Conservation (phyloP, 306 rosid species). For the Lathyrus oleraceus region DNA sequence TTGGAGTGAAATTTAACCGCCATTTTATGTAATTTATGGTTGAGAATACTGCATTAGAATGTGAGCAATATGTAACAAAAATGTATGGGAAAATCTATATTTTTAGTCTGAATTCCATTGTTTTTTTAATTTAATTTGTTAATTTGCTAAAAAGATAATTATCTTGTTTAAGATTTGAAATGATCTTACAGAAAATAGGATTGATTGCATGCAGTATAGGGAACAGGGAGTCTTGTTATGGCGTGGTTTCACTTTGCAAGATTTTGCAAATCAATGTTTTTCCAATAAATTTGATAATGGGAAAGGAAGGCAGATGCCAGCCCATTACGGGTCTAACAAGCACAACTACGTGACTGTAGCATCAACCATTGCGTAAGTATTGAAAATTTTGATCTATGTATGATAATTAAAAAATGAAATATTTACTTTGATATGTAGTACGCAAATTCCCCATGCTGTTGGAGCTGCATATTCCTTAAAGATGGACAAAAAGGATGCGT, state of each 20-base stretch:
- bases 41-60: not conserved
- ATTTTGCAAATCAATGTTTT: slow-evolving; percentile 84
- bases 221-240: slow-evolving; percentile 83
- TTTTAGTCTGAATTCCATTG: slow-evolving; percentile 3
- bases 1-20: not conserved
- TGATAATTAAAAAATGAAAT: not conserved
- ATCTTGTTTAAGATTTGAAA: slow-evolving; percentile 9
- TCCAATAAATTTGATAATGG: slow-evolving; percentile 76
- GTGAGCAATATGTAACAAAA: not conserved
- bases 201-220: slow-evolving; percentile 66
- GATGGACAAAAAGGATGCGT: slow-evolving; percentile 82
- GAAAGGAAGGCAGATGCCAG: slow-evolving; percentile 94
- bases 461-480: slow-evolving; percentile 96
- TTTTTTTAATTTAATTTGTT: not conserved
- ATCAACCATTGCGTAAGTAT: slow-evolving; percentile 82
- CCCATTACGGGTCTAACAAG: slow-evolving; percentile 83
- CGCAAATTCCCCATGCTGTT: slow-evolving; percentile 93
- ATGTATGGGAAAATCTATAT: not conserved
- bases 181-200: slow-evolving; percentile 20
- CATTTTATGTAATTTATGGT: not conserved
- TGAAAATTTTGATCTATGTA: not conserved
- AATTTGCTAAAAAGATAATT: not conserved
- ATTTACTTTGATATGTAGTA: slow-evolving; percentile 43
- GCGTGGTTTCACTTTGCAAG: slow-evolving; percentile 92
- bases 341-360: slow-evolving; percentile 84